These are phyloP conservation scores for Eucalyptus sp. DNA, from an alignment of 345 rosid genomes.

Conservation along the genomic window DNA sequence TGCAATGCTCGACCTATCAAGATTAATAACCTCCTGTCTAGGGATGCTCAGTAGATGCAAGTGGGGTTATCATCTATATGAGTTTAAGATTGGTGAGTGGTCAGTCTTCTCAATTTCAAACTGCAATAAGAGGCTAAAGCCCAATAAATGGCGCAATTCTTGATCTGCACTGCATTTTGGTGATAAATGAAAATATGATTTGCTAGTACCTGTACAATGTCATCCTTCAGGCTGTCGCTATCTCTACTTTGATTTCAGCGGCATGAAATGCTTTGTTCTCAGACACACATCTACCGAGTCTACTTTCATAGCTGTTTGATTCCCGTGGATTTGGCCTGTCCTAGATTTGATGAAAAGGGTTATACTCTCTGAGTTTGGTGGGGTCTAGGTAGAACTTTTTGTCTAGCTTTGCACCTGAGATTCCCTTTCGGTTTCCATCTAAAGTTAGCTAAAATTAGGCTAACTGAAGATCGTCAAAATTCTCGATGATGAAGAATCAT, in stretches of 20 bases:
- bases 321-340: not conserved
- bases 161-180: not conserved
- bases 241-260: not conserved
- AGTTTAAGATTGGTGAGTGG: not conserved
- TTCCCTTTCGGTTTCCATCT: not conserved
- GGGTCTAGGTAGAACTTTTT: not conserved
- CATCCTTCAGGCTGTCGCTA: not conserved
- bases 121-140: not conserved
- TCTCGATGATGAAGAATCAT: not conserved
- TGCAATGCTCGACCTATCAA: conserved; percentile 25
- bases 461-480: not conserved
- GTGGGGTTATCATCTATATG: not conserved
- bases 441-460: not conserved
- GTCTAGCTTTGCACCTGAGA: not conserved
- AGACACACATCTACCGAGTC: not conserved
- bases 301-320: not conserved
- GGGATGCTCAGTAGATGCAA: conserved; percentile 13
- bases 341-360: not conserved
- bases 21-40: conserved; percentile 17
- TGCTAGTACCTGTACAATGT: not conserved
- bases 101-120: not conserved
- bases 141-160: not conserved
- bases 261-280: not conserved
- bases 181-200: not conserved
- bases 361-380: not conserved